These are phyloP conservation scores for Conoideocrella luteorostrata DNA, from an alignment of 2,329 filamentous ascomycete species.

Conservation along the genomic window DNA sequence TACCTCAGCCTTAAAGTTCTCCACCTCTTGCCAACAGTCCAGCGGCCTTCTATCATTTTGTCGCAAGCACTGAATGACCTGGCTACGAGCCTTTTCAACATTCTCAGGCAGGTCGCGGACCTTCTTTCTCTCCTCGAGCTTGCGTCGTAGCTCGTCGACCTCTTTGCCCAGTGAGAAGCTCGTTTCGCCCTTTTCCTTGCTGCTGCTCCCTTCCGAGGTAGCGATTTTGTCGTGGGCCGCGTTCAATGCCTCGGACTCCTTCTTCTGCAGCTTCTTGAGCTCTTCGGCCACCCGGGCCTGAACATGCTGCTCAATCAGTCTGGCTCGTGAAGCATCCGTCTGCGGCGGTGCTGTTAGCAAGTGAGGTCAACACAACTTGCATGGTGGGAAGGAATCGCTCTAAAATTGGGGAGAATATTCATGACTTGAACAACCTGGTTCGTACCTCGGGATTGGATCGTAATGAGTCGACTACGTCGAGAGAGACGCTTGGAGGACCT, in stretches of 20 bases:
- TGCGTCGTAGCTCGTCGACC: conserved; percentile 50
- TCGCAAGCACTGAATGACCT: conserved; percentile 73
- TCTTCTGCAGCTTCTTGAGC: conserved; percentile 69
- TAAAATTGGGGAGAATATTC: too few relatives aligned
- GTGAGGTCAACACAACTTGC: background rate
- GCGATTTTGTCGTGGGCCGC: conserved; percentile 61
- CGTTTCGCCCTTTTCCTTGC: conserved; percentile 24
- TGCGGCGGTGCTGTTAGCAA: conserved; percentile 31
- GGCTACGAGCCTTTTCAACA: conserved; percentile 67
- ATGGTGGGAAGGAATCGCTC: too few relatives aligned
- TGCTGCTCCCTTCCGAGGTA: conserved; percentile 30
- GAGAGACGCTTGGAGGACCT: conserved; percentile 57
- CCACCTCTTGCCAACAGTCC: conserved; percentile 92
- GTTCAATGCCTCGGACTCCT: conserved; percentile 63
- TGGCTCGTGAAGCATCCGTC: conserved; percentile 83
- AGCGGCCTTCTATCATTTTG: conserved; percentile 80
- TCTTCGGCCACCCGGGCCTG: conserved; percentile 81
- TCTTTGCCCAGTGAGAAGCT: conserved; percentile 51
- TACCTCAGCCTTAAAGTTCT: conserved; percentile 85
- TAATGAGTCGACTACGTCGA: conserved; percentile 74
- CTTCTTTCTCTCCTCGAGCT: conserved; percentile 57
- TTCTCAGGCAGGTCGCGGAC: conserved; percentile 62
- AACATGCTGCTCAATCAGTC: conserved; percentile 78
- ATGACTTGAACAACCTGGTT: too few relatives aligned
- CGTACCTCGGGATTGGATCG: conserved; percentile 80